Percentiles rank a stretch among this genome's conserved stretches.
These are phyloP conservation scores for Exophiala sp. DNA, from an alignment of 2,329 filamentous ascomycete species.

Conservation along the genomic window DNA sequence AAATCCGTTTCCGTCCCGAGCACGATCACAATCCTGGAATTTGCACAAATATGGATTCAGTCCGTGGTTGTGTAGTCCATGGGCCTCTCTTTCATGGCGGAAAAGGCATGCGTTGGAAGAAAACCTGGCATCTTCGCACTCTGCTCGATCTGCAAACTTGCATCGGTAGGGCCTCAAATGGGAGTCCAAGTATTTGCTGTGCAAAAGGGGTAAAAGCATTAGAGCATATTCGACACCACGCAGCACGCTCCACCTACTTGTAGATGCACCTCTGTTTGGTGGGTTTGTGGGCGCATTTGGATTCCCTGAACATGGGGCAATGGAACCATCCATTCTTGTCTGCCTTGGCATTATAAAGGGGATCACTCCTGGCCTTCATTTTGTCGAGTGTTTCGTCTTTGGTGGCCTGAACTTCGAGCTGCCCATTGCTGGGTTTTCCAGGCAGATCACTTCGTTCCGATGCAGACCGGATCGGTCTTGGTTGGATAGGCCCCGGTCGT, in stretches of 20 bases:
- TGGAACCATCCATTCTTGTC: constrained; percentile 73
- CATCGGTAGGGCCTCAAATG: constrained; percentile 95
- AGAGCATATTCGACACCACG: constrained; percentile 23
- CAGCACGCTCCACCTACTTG: constrained; percentile 61
- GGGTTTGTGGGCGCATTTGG: constrained; percentile 78
- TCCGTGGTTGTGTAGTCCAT: constrained; percentile 91
- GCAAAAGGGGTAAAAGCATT: constrained; percentile 19
- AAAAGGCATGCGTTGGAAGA: constrained; percentile 93
- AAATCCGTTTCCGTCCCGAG: constrained; percentile 77
- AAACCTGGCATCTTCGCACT: constrained; percentile 80
- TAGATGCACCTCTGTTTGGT: constrained; percentile 99
- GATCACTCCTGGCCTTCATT: constrained; percentile 26
- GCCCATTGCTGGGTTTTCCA: constrained; percentile 8
- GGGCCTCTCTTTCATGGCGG: constrained; percentile 89
- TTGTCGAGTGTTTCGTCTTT: constrained; percentile 23
- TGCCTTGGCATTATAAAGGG: constrained; percentile 23
- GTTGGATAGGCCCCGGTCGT: constrained; percentile 12
- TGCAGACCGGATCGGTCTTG: constrained; percentile 26
- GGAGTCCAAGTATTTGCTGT: constrained; percentile 92
- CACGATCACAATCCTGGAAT: constrained; percentile 80
- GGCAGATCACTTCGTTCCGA: constrained; percentile 21
- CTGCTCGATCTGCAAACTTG: constrained; percentile 57
- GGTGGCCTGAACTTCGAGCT: constrained; percentile 9
- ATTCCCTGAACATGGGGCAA: constrained; percentile 69
- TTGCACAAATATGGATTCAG: constrained; percentile 87